Conservation (phyloP, 1,139 yeast genomes). For the Sugiyamaella grinbergsii region DNA sequence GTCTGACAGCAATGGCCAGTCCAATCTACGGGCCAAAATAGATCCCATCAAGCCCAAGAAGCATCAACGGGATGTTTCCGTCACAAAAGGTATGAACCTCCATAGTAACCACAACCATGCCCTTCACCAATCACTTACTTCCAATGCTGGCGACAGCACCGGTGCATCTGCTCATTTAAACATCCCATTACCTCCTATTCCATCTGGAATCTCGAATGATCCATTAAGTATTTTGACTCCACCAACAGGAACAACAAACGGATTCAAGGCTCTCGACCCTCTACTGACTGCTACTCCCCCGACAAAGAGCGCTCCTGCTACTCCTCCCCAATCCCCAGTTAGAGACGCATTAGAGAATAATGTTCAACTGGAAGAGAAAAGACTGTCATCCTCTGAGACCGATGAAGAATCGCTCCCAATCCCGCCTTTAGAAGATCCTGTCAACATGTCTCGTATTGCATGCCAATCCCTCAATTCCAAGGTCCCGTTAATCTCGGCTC, state of each 20-base stretch:
- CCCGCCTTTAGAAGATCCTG: constrained; percentile 11
- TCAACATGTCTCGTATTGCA: constrained; percentile 10
- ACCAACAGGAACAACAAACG: constrained; percentile 6
- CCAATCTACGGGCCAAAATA: background rate
- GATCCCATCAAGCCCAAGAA: constrained; percentile 3
- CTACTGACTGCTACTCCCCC: background rate
- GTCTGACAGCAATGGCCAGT: background rate
- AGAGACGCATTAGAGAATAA: background rate
- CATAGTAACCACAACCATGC: background rate
- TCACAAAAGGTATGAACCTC: background rate
- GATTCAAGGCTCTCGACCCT: constrained; percentile 6
- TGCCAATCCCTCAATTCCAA: background rate
- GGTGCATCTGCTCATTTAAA: constrained; percentile 11
- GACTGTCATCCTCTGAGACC: too few species aligned
- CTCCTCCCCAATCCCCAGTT: constrained; percentile 16
- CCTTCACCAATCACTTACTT: background rate
- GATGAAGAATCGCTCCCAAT: constrained; percentile 2
- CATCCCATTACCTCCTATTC: constrained; percentile 13
- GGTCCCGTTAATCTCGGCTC: constrained; percentile 33
- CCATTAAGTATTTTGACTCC: constrained; percentile 6
- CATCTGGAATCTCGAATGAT: background rate
- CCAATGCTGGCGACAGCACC: background rate
- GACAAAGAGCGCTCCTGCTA: constrained; percentile 14
- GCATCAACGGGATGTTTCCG: background rate
- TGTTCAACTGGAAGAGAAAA: background rate